Base-by-base conservation (phyloP, 805 yeast species). In the Kazachstania kunashirensis region DNA sequence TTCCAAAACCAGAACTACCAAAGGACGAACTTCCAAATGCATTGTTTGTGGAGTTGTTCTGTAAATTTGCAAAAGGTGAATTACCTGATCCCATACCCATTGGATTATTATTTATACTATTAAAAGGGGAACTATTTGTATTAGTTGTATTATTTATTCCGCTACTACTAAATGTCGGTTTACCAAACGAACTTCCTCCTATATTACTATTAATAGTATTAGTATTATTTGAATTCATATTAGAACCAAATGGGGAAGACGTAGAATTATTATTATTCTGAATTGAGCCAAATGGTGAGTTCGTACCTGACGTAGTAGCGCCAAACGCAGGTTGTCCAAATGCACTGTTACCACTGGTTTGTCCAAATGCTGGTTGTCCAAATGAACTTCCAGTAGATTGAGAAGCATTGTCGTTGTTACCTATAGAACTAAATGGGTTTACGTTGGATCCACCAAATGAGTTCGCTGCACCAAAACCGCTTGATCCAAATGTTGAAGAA, bases 21-120 rank as follows among this genome's bases (percentile, higher is more conserved):
- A 37, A 37, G 9, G 37, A 13, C 7, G 29, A 28, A 23, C 18
- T 24, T 10, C 37, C 37, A 29, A 37, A 37, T 13, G 37, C 24
- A 28, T 16, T 28, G 9, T 20, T 21, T 8, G 10, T 23, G n/a
- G 24, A 18, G 12, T 17, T 27, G 12, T 17, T 27, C 15, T 15
- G 25, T 11, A 17, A 20, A 13, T 13, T 34, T 5, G 27, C n/a
- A 5, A n/a, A 26, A 3, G 29, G 29, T 3, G n/a, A n/a, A n/a
- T 29, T 9, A 29, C 33, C 12, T n/a, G n/a, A n/a, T n/a, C n/a
- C n/a, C n/a, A n/a, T n/a, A n/a, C n/a, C n/a, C n/a, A n/a, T n/a
- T n/a, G n/a, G n/a, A n/a, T n/a, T n/a, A n/a, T n/a, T n/a, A n/a
- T n/a, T n/a, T n/a, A n/a, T n/a, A n/a, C n/a, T n/a, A n/a, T n/a